Conservation (phyloP, 2,329 filamentous ascomycete species). For the Clonostachys rosea region DNA sequence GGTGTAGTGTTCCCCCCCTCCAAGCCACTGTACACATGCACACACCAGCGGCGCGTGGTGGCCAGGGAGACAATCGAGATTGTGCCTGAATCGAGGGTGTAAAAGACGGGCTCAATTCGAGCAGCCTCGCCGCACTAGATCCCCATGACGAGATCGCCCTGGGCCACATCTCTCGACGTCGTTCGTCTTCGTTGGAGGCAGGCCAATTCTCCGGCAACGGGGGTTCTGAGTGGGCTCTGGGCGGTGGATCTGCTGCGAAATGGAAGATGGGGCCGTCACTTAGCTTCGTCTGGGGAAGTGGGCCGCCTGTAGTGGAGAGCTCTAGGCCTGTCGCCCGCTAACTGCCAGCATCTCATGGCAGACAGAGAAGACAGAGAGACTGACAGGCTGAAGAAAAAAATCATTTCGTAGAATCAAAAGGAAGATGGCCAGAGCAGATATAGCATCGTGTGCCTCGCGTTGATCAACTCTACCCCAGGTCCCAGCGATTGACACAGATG, state of each 20-base stretch:
- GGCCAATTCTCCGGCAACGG: constrained; percentile 2
- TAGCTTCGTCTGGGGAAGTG: constrained; percentile 6
- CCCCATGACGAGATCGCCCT: no score
- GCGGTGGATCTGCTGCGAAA: background rate
- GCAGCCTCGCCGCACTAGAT: no score
- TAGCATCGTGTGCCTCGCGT: background rate
- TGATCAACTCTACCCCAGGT: background rate
- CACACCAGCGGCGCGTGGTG: no score
- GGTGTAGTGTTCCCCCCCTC: no score
- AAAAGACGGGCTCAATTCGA: no score
- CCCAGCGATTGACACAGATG: background rate
- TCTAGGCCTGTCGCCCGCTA: background rate
- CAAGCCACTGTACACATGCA: no score
- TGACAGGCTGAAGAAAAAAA: no score
- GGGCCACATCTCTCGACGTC: no score
- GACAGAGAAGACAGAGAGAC: background rate
- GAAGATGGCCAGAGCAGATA: background rate
- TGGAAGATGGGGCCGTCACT: background rate
- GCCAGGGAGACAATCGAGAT: no score
- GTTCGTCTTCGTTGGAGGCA: no score
- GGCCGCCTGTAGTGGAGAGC: background rate
- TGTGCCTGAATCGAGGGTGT: no score
- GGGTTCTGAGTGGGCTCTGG: constrained; percentile 1
- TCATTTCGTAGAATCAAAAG: background rate
- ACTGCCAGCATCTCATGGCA: background rate